These are phyloP conservation scores for Apiotrichum sp. DNA, from an alignment of 1,284 basidiomycete species.

Conservation along the genomic window DNA sequence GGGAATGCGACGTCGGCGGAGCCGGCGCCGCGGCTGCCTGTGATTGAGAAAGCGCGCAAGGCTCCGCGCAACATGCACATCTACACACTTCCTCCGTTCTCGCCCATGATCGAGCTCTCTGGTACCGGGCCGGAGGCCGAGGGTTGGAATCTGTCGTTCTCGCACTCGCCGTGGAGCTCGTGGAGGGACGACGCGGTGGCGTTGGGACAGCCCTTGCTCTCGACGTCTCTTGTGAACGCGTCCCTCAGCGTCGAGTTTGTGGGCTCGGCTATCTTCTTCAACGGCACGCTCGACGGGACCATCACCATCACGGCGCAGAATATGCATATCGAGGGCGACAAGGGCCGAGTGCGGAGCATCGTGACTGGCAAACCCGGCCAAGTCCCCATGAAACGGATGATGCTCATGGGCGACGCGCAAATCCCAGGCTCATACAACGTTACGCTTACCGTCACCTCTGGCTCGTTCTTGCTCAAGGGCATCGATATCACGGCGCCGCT, in stretches of 20 bases:
- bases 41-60: too few species aligned
- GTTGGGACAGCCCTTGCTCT: background rate
- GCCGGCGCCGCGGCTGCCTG: too few species aligned
- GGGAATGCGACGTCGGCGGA: too few species aligned
- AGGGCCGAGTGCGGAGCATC: background rate
- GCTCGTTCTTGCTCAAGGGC: background rate
- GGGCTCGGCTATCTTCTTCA: conserved; percentile 2
- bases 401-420: background rate
- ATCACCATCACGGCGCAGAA: background rate
- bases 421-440: background rate
- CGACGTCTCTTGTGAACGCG: background rate
- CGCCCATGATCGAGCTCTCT: background rate
- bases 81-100: background rate
- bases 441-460: background rate
- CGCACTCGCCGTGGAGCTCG: background rate
- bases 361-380: background rate
- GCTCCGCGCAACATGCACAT: too few species aligned
- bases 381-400: background rate
- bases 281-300: background rate
- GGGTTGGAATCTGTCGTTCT: conserved; percentile 5
- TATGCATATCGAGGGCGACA: too few species aligned
- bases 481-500: background rate
- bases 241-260: background rate
- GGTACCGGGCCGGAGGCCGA: background rate
- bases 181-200: background rate